Base-by-base conservation (phyloP, 164 flowering plant species). In the Aristolochia fimbriata region DNA sequence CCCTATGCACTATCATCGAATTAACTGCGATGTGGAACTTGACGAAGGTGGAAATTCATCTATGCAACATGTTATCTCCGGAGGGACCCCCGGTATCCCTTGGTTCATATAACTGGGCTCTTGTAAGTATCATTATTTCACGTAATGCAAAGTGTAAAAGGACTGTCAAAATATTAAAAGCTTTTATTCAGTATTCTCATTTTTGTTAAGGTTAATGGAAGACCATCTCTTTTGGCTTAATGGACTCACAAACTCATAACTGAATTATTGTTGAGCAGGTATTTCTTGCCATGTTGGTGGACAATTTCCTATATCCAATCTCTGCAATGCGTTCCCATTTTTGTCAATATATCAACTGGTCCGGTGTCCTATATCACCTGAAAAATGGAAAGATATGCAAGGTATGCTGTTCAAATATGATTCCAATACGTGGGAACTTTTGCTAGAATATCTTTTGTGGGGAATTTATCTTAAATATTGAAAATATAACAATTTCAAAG, bases 1-100 rank as follows among this genome's bases (percentile, higher is more conserved):
- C 85, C 16, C 21, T 65, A 31, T 83, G 87, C 73, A 87, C 96
- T 24, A 46, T 74, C 49, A 54, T 77, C 13, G 96, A 89, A 71
- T 86, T 93, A 50, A 70, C 87, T 61, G 84, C 97, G 49, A 93
- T 93, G 98, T 89, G 98, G 97, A 93, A 87, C 74, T 76, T 93
- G 77, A 93, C 98, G 12, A 84, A 88, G 72, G 70, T 87, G 60
- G 98, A 93, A 77, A 88, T 90, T 71, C 81, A 79, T 21, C 79
- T 90, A 10, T 93, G 97, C 92, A 93, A 93, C 77, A 63, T 86
- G 67, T 71, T 93, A 53, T 93, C 98, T 21, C 98, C 97, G 15
- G 98, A 93, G 76, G 96, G 83, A 58, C 85, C 94, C 10, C 77
- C 68, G 61, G 81, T 93, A 27, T 89, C 96, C 19, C 96, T 90